phyloP scores from a whole-genome alignment of 495 filamentous ascomycete genomes.

The Delitschia confertaspora region DNA sequence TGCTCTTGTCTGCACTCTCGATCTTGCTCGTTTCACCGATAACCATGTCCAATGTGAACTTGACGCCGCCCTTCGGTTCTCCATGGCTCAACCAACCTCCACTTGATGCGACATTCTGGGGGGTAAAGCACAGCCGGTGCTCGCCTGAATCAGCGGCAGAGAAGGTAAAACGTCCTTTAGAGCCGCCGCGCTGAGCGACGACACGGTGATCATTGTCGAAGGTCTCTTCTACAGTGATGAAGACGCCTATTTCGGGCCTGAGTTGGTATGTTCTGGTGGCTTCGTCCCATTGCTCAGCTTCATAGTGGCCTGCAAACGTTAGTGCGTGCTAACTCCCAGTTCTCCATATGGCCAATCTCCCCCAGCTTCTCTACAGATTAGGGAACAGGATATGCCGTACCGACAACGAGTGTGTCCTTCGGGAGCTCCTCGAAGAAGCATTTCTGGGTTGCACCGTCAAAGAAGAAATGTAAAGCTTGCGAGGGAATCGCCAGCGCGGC shows the following conservation, averaged over 20 bases:
- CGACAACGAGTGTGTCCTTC: conserved; percentile 93
- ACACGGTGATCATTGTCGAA: conserved; percentile 98
- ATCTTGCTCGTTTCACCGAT: conserved; percentile 95
- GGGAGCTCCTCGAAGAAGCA: conserved; percentile 99
- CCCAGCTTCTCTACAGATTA: not conserved
- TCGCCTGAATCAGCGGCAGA: conserved; percentile 86
- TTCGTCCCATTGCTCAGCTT: conserved; percentile 68
- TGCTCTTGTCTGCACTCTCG: conserved; percentile 86
- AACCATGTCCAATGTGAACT: conserved; percentile 78
- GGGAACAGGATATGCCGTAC: conserved; percentile 37
- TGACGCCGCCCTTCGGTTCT: conserved; percentile 61
- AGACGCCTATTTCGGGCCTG: conserved; percentile 67
- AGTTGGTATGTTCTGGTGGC: conserved; percentile 53
- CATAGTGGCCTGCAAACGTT: conserved; percentile 59
- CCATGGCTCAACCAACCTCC: conserved; percentile 62
- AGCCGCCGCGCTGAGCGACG: conserved; percentile 69
- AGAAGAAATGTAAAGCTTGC: conserved; percentile 89
- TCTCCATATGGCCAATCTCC: not conserved
- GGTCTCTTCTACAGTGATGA: conserved; percentile 87
- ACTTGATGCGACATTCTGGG: conserved; percentile 51
- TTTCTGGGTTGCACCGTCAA: conserved; percentile 70
- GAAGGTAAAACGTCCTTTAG: conserved; percentile 88
- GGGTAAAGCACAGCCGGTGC: conserved; percentile 89
- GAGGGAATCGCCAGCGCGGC: conserved; percentile 46
- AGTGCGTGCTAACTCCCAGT: not conserved